A percentile compares a stretch with the other conserved stretches of the same genome.
Conservation (phyloP, 257 asterid species). For the Jasminum sambac region DNA sequence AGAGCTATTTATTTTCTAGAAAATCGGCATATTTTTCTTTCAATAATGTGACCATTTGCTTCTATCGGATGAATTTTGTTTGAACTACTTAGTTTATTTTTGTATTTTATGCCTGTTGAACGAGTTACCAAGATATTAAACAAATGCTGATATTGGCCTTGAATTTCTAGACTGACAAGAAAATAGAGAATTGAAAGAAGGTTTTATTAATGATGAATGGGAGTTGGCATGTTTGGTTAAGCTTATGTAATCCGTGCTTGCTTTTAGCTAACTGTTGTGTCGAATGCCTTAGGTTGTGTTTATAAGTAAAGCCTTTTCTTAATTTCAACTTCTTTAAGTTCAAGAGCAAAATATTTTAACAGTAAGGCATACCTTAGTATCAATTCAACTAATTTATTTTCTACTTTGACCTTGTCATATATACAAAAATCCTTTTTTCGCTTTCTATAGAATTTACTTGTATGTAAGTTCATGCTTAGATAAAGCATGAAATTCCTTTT, state of each 20-base stretch:
- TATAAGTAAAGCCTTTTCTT: neutral
- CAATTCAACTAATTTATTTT: neutral
- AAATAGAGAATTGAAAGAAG: neutral
- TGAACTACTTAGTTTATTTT: constrained; percentile 2
- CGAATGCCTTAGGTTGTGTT: neutral
- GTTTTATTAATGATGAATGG: neutral
- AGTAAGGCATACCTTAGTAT: neutral
- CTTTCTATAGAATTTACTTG: neutral
- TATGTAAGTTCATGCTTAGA: neutral
- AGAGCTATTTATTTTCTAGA: constrained; percentile 9
- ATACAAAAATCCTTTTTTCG: neutral
- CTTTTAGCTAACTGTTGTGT: neutral
- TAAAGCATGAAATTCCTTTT: neutral
- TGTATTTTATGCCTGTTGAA: neutral
- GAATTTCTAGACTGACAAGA: neutral
- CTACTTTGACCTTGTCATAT: neutral
- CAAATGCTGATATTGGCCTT: neutral
- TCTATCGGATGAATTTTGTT: neutral
- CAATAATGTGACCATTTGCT: neutral
- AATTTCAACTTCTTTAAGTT: neutral
- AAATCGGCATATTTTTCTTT: neutral
- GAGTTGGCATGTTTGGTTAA: neutral
- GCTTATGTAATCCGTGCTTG: neutral
- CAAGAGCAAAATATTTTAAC: neutral
- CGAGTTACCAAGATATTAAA: neutral